Conservation (phyloP, 1,284 basidiomycete species). For the Sphagnurus paluster region DNA sequence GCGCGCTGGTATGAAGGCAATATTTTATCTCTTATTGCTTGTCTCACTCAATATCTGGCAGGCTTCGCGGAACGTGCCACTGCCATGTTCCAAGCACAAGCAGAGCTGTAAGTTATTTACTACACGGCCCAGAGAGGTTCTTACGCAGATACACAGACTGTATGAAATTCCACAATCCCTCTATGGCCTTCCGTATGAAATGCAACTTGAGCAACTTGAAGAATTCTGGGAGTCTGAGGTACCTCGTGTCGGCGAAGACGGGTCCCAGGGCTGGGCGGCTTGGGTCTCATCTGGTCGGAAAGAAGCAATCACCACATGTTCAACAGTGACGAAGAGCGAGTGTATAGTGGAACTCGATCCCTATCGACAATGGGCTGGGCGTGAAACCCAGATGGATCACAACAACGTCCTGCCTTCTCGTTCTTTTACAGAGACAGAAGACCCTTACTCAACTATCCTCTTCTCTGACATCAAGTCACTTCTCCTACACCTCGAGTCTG, state of each 20-base stretch:
- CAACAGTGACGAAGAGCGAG: constrained; percentile 2
- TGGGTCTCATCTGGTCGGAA: constrained; percentile 50
- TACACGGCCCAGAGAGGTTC: constrained; percentile 8
- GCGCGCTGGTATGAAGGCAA: constrained; percentile 67
- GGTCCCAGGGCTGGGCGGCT: constrained; percentile 59
- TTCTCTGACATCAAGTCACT: constrained; percentile 79
- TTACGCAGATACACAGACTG: constrained; percentile 37
- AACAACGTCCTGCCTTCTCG: constrained; percentile 52
- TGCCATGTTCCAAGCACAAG: constrained; percentile 76
- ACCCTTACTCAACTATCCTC: constrained; percentile 80
- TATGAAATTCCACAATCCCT: constrained; percentile 53
- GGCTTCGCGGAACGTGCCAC: constrained; percentile 66
- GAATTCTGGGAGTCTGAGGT: constrained; percentile 78
- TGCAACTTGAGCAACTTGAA: constrained; percentile 58
- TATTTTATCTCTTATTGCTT: not conserved
- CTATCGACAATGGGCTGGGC: constrained; percentile 67
- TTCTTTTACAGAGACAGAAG: constrained; percentile 58
- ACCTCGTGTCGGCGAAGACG: constrained; percentile 61
- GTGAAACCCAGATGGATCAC: constrained; percentile 56
- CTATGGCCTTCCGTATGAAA: constrained; percentile 39
- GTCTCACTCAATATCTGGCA: constrained; percentile 24
- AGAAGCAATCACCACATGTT: constrained; percentile 12
- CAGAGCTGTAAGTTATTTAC: constrained; percentile 59
- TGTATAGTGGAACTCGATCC: constrained; percentile 50
- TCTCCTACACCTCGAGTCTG: constrained; percentile 59